These are phyloP conservation scores for Calonectria hongkongensis DNA, from an alignment of 2,329 filamentous ascomycete species.

Conservation along the genomic window DNA sequence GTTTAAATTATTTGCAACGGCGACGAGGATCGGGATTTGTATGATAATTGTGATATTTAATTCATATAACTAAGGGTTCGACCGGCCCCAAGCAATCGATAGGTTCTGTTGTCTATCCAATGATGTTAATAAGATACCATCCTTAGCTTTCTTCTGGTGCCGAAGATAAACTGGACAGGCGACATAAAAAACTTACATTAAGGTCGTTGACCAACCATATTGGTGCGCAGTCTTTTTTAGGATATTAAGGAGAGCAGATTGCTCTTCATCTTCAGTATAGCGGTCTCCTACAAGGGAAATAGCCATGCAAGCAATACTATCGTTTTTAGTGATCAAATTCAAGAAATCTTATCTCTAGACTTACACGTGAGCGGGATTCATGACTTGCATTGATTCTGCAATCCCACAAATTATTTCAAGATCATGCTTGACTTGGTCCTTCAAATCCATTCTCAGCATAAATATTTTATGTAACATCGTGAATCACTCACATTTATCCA, in stretches of 20 bases:
- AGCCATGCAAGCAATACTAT: not conserved
- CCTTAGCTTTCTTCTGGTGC: too few species aligned
- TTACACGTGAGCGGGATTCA: slow-evolving; percentile 5
- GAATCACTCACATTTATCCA: slow-evolving; percentile 2
- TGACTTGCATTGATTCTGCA: not conserved
- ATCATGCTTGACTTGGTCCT: slow-evolving; percentile 7
- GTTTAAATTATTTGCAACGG: too few species aligned
- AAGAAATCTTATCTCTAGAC: not conserved
- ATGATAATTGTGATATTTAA: too few species aligned
- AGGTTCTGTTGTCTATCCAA: not conserved
- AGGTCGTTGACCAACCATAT: not conserved
- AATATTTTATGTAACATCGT: not conserved
- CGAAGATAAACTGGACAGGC: too few species aligned
- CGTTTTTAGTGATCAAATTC: not conserved
- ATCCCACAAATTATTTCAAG: slow-evolving; percentile 1
- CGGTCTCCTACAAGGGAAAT: not conserved
- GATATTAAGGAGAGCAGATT: not conserved
- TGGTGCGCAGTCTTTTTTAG: not conserved
- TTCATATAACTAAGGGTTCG: too few species aligned
- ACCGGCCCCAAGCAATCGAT: not conserved
- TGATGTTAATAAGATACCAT: too few species aligned
- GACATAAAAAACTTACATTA: not conserved
- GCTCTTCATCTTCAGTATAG: not conserved
- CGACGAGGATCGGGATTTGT: too few species aligned
- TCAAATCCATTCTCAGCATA: not conserved